Base-by-base conservation (phyloP, 2,329 filamentous ascomycete genomes). In the Bipolaris sorokiniana region DNA sequence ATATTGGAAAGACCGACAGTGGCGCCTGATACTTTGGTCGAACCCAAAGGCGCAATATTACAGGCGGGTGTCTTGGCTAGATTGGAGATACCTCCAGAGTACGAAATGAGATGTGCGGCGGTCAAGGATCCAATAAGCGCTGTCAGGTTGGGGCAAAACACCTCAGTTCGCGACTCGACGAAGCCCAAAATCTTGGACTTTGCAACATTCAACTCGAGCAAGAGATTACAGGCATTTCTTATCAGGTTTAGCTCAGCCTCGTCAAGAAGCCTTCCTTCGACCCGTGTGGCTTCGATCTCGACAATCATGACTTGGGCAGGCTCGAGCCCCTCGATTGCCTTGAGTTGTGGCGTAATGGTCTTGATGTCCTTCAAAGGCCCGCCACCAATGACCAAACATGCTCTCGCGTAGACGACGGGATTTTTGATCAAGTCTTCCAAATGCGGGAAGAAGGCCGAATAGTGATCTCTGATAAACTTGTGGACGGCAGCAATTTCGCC, bases 381-480 rank as follows among this genome's bases (percentile, higher is more conserved):
- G 79, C 98, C 98, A 66, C 91, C 90, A 61, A 99, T 85, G 63
- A 98, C 96, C 3, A 91, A 88, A 7, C 98, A 95, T 0, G 95
- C 91, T 80, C 96, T 97, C 26, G 94, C 92, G 78, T 97, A 99
- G 74, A 97, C 92, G 48, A 98, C 84, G 1, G 95, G 92, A 69
- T 94, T 97, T 55, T 91, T 92, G 58, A 99, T 89, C 33, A 99
- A 85, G 16, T 85, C 86, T 76, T 99, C 95, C 38, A 99, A 85
- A 77, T 97, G 94, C 0, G 95, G 94, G 70, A 98, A 99, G 59
- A 94, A 87, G 16, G 90, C 84, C 9, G 93, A 97, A 79, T 99
- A 99, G 78, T 97, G 92, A 71, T 99, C 95, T 70, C 94, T 87
- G 58, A 97, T 92, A 76, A 92, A 96, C 79, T 99, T 99, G 82